Evolutionary conservation across 306 rosid species (phyloP).

Genomic region (Echinosophora koreensis): DNA sequence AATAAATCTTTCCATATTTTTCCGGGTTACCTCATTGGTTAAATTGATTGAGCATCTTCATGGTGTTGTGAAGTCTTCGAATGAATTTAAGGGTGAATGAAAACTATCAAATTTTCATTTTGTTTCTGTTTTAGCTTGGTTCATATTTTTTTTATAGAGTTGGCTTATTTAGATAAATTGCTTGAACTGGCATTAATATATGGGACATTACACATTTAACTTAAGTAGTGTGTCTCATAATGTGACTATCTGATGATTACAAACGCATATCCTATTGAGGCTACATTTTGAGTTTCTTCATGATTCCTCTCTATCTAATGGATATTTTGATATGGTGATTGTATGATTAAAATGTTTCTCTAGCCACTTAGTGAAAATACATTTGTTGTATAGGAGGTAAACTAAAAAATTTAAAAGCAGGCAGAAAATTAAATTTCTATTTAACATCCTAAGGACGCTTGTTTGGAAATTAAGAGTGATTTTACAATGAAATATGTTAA

Average conservation of each 20-base stretch:
- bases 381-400: background rate
- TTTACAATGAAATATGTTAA: background rate
- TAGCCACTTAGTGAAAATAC: slow-evolving; percentile 13
- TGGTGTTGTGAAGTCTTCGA: background rate
- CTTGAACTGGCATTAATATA: too few relatives aligned
- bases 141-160: too few relatives aligned
- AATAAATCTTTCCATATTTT: slow-evolving; percentile 45
- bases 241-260: too few relatives aligned
- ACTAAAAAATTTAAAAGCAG: background rate
- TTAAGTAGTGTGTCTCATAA: too few relatives aligned
- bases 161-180: too few relatives aligned
- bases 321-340: background rate
- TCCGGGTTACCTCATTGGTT: slow-evolving; percentile 19
- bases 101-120: too few relatives aligned
- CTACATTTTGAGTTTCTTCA: slow-evolving; percentile 16
- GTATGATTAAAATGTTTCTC: background rate
- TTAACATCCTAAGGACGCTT: background rate
- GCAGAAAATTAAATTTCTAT: background rate
- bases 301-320: background rate
- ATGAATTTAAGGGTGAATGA: too few relatives aligned
- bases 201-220: too few relatives aligned
- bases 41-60: slow-evolving; percentile 12
- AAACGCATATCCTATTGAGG: background rate
- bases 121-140: too few relatives aligned
- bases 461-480: slow-evolving; percentile 8